Evolutionary conservation across 2,329 filamentous ascomycete species (phyloP).

Genomic region (Ascochyta pisi): DNA sequence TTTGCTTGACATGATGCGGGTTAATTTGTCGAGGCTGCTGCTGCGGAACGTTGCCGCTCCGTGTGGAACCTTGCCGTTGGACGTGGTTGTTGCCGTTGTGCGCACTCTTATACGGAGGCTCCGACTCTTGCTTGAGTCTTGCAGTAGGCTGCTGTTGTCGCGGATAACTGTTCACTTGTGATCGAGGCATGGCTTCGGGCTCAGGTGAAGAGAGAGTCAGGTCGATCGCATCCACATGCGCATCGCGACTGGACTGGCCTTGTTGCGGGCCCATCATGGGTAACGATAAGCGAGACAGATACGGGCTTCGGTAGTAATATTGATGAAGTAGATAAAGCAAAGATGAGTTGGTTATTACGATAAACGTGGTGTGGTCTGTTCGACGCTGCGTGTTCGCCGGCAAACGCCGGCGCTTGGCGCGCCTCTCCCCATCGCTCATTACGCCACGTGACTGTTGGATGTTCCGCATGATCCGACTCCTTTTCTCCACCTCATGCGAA

Average conservation of each 20-base stretch:
- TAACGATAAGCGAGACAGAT: not conserved
- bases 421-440: constrained; percentile 1
- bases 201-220: constrained; percentile 36
- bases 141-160: constrained; percentile 18
- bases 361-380: not conserved
- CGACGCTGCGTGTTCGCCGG: not conserved
- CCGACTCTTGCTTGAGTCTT: constrained; percentile 17
- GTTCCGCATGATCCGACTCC: not conserved
- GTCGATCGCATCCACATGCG: constrained; percentile 30
- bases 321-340: not conserved
- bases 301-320: not conserved
- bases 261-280: constrained; percentile 4
- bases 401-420: not conserved
- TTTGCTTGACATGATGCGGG: constrained; percentile 35
- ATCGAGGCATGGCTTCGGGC: constrained; percentile 19
- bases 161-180: not conserved
- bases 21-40: constrained; percentile 23
- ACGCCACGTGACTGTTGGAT: constrained; percentile 5
- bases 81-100: not conserved
- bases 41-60: constrained; percentile 1
- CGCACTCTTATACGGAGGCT: not conserved
- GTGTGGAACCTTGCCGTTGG: constrained; percentile 9
- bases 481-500: not conserved
- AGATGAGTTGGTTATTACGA: not conserved
- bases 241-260: not conserved